phyloP scores from a whole-genome alignment of 352 stramenopile species.

The Pythium sukuiense region DNA sequence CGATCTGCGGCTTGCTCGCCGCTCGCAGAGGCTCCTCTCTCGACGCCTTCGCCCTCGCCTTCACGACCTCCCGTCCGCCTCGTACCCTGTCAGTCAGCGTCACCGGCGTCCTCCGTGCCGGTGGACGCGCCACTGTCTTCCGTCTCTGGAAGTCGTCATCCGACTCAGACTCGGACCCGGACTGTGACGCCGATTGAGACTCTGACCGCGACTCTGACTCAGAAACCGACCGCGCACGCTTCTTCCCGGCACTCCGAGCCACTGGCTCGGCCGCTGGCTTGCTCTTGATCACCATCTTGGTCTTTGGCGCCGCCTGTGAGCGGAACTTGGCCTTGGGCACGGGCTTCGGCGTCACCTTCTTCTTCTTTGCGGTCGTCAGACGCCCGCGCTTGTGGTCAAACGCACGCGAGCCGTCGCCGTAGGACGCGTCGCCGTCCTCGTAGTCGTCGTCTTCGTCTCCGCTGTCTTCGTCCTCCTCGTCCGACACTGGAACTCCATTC shows the following conservation, averaged over 20 bases:
- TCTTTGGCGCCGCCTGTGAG: not conserved
- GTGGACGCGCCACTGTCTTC: no score
- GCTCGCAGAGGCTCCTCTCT: not conserved
- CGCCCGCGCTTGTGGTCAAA: constrained; percentile 20
- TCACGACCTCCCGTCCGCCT: not conserved
- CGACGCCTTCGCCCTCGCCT: not conserved
- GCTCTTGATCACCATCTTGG: not conserved
- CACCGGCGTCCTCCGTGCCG: not conserved
- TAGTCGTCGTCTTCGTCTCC: constrained; percentile 28
- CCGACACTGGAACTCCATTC: constrained; percentile 1
- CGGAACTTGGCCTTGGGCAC: not conserved
- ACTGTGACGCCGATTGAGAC: not conserved
- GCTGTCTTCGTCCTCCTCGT: constrained; percentile 17
- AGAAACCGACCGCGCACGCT: not conserved
- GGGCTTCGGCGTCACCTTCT: not conserved
- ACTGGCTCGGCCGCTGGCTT: not conserved
- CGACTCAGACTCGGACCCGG: not conserved
- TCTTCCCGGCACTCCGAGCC: not conserved
- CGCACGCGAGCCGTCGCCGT: constrained; percentile 18
- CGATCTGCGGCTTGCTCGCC: constrained; percentile 7
- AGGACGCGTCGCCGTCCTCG: constrained; percentile 24
- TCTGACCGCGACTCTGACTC: not conserved
- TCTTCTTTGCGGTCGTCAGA: not conserved
- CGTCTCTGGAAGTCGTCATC: not conserved
- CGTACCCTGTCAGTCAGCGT: not conserved